Evolutionary conservation across 306 rosid genomes (phyloP).

Genomic region (Trifolium repens): DNA sequence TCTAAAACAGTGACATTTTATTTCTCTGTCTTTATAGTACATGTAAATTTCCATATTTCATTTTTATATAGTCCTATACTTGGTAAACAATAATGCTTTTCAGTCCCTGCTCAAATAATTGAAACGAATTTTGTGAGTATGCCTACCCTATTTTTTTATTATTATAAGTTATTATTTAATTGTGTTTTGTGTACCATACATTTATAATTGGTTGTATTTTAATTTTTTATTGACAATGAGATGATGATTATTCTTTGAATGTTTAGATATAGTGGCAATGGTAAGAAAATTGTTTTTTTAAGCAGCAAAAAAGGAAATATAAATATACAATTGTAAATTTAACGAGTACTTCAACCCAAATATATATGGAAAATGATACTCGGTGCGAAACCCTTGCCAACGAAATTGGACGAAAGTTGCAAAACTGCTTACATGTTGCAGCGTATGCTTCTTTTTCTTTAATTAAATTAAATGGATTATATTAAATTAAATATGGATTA

Average conservation of each 20-base stretch:
- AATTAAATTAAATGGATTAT: no score
- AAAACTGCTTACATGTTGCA: no score
- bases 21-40: conserved; percentile 35
- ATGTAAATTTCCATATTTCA: background rate
- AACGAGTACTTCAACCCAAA: no score
- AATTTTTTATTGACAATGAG: background rate
- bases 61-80: conserved; percentile 12
- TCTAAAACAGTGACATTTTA: conserved; percentile 31
- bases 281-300: background rate
- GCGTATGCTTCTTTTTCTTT: no score
- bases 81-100: conserved; percentile 33
- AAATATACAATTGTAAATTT: background rate
- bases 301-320: background rate
- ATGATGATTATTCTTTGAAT: background rate
- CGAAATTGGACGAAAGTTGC: no score
- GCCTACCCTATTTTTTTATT: conserved; percentile 1
- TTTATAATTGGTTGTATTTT: background rate
- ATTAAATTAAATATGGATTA: no score
- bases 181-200: conserved; percentile 4
- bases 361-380: no score
- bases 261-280: background rate
- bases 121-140: conserved; percentile 16
- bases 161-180: background rate
- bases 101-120: conserved; percentile 39
- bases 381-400: no score